A percentile compares a stretch with the other conserved stretches of the same genome.
Conservation (phyloP, 495 filamentous ascomycete species). For the Aspergillus diversus region DNA sequence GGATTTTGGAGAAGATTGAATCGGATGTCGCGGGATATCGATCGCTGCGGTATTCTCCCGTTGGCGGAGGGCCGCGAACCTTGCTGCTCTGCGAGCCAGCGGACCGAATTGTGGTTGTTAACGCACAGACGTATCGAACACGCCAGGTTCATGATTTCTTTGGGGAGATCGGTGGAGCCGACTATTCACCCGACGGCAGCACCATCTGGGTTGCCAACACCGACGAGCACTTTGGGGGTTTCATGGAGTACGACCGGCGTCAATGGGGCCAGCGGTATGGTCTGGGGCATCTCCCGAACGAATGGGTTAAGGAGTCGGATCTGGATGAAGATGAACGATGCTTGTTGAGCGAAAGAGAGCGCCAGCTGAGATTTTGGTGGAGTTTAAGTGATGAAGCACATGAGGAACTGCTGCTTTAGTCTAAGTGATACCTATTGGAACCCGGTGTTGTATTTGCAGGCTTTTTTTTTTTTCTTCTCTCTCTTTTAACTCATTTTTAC, state of each 20-base stretch:
- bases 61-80: conserved; percentile 72
- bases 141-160: conserved; percentile 84
- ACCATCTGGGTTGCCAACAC: conserved; percentile 74
- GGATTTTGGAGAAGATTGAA: conserved; percentile 62
- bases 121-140: conserved; percentile 66
- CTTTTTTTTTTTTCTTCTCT: conserved; percentile 4
- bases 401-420: conserved; percentile 38
- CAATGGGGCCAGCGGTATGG: conserved; percentile 46
- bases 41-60: conserved; percentile 77
- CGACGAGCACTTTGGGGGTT: conserved; percentile 75
- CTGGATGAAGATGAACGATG: conserved; percentile 43
- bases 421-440: neutral
- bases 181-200: conserved; percentile 71
- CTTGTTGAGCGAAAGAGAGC: conserved; percentile 36
- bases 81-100: conserved; percentile 83
- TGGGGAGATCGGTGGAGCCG: conserved; percentile 80
- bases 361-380: conserved; percentile 38
- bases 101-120: conserved; percentile 78
- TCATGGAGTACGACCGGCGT: conserved; percentile 73
- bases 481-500: conserved; percentile 6
- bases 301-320: conserved; percentile 42
- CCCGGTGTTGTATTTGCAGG: neutral
- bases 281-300: conserved; percentile 35
- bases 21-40: conserved; percentile 81
- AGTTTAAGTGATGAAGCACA: conserved; percentile 41